phyloP scores from a whole-genome alignment of 257 asterid species.

The Forsythia viridissima region DNA sequence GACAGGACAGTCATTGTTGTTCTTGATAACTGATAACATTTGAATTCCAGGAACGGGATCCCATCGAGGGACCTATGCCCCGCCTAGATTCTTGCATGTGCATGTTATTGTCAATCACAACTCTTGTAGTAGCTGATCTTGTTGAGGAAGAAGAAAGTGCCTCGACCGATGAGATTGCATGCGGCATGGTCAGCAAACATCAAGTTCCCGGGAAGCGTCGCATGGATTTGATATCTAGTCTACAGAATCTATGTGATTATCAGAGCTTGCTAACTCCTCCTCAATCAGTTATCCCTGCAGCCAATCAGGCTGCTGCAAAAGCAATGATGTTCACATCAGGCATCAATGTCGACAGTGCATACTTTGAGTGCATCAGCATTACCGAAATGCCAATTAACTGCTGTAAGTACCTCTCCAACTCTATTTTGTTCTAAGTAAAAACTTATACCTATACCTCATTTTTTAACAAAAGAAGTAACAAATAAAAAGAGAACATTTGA shows the following conservation, averaged over 20 bases:
- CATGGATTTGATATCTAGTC: slow-evolving; percentile 66
- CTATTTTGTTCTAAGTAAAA: background rate
- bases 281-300: slow-evolving; percentile 61
- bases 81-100: slow-evolving; percentile 88
- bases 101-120: slow-evolving; percentile 79
- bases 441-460: background rate
- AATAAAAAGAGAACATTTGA: background rate
- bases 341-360: slow-evolving; percentile 45
- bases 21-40: slow-evolving; percentile 8
- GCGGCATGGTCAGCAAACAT: slow-evolving; percentile 33
- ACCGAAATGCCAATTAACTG: slow-evolving; percentile 71
- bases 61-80: slow-evolving; percentile 98
- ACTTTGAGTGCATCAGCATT: slow-evolving; percentile 70
- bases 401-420: slow-evolving; percentile 50
- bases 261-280: slow-evolving; percentile 86
- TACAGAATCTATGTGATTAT: slow-evolving; percentile 71
- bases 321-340: slow-evolving; percentile 83
- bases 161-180: slow-evolving; percentile 35
- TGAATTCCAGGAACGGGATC: slow-evolving; percentile 82
- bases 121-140: slow-evolving; percentile 90
- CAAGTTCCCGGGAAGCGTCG: slow-evolving; percentile 52
- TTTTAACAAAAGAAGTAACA: background rate
- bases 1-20: background rate
- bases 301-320: slow-evolving; percentile 93
- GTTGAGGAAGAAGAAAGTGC: slow-evolving; percentile 80